Evolutionary conservation across 257 asterid species (phyloP).

Genomic region (Mitragyna speciosa): DNA sequence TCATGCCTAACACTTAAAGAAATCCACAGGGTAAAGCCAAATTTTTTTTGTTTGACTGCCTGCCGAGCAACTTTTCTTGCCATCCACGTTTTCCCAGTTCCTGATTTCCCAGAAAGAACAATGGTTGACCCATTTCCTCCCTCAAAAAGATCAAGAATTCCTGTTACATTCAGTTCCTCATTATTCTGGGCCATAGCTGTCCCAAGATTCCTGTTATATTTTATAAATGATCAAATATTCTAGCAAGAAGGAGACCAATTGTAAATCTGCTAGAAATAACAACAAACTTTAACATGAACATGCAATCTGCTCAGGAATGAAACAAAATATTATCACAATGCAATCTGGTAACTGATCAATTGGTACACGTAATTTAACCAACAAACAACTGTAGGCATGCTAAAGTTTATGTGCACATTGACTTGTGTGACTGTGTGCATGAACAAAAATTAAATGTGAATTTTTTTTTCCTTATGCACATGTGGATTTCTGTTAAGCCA

Average conservation of each 20-base stretch:
- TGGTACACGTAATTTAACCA: too few species aligned
- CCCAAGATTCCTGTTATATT: not conserved
- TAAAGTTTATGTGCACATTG: too few species aligned
- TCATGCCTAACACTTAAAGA: slow-evolving; percentile 2
- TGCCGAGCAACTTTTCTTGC: slow-evolving; percentile 16
- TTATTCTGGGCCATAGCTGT: slow-evolving; percentile 8
- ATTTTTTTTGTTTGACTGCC: slow-evolving; percentile 11
- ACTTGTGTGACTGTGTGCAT: too few species aligned
- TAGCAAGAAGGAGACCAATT: not conserved
- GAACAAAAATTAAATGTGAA: too few species aligned
- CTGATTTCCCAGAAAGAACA: slow-evolving; percentile 21
- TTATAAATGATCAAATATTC: not conserved
- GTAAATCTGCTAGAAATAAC: not conserved
- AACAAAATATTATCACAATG: not conserved
- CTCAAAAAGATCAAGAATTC: not conserved
- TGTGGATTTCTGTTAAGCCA: too few species aligned
- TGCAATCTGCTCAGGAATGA: not conserved
- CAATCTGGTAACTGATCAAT: too few species aligned
- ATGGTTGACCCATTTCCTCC: not conserved
- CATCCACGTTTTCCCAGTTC: slow-evolving; percentile 29
- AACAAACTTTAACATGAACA: not conserved
- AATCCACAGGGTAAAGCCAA: slow-evolving; percentile 20
- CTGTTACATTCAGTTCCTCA: not conserved
- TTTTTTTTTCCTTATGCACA: too few species aligned
- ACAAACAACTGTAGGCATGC: too few species aligned